A percentile compares a stretch with the other conserved stretches of the same genome.
Conservation (phyloP, 1,284 basidiomycete genomes). For the Fomes fomentarius region DNA sequence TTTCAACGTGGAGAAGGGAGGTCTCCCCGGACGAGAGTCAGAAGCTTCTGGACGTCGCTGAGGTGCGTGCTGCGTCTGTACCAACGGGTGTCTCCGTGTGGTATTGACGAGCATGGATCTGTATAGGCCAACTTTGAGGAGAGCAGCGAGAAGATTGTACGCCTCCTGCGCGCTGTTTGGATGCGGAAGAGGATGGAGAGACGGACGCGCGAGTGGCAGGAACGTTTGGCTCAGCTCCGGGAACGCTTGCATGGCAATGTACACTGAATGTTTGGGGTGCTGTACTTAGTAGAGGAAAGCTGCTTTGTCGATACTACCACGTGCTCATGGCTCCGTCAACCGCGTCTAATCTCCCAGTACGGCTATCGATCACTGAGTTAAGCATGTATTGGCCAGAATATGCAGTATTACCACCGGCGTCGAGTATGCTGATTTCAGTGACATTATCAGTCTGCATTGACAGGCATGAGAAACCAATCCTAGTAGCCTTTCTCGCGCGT, state of each 20-base stretch:
- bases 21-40: slow-evolving; percentile 39
- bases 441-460: no score
- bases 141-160: slow-evolving; percentile 40
- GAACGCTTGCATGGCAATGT: slow-evolving; percentile 18
- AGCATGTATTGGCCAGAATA: no score
- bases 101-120: background rate
- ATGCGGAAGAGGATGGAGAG: slow-evolving; percentile 38
- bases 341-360: no score
- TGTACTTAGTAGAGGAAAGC: no score
- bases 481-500: no score
- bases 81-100: background rate
- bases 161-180: slow-evolving; percentile 42
- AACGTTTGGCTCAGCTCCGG: slow-evolving; percentile 17
- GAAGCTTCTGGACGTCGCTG: slow-evolving; percentile 37
- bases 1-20: slow-evolving; percentile 45
- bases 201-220: slow-evolving; percentile 25
- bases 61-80: slow-evolving; percentile 28
- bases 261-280: slow-evolving; percentile 8
- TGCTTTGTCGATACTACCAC: no score
- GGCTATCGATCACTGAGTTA: no score
- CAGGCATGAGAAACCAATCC: no score
- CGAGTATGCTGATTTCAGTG: no score
- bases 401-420: no score
- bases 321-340: no score
- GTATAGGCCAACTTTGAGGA: slow-evolving; percentile 39